Conservation (phyloP, 257 asterid species). For the Fraxinus pennsylvanica region DNA sequence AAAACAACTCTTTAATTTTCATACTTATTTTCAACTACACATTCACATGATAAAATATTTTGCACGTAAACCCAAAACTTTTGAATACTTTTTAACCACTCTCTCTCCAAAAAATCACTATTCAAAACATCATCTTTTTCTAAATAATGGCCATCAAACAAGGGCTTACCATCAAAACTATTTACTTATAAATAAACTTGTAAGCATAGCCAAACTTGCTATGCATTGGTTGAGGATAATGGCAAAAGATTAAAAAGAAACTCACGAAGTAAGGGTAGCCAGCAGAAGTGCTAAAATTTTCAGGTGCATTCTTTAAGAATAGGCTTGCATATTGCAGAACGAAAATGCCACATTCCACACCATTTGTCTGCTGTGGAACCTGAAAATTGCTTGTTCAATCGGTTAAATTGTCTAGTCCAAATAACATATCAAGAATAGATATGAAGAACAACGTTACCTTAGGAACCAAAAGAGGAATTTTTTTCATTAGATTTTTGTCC, state of each 20-base stretch:
- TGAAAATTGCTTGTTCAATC: slow-evolving; percentile 25
- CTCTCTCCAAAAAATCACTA: too few relatives aligned
- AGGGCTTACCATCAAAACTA: too few relatives aligned
- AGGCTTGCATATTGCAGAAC: slow-evolving; percentile 50
- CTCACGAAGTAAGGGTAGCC: slow-evolving; percentile 78
- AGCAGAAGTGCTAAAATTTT: slow-evolving; percentile 38
- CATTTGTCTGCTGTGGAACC: slow-evolving; percentile 74
- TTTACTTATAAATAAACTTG: too few relatives aligned
- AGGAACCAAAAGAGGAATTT: slow-evolving; percentile 57
- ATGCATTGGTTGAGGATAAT: neutral
- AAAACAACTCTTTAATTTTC: too few relatives aligned
- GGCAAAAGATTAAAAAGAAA: slow-evolving; percentile 9
- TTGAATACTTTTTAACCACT: too few relatives aligned
- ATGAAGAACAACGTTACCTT: slow-evolving; percentile 41
- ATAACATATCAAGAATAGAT: slow-evolving; percentile 1
- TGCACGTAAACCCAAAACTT: too few relatives aligned
- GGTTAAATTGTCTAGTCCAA: slow-evolving; percentile 18
- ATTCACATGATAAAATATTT: too few relatives aligned
- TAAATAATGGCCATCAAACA: too few relatives aligned
- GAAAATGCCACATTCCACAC: slow-evolving; percentile 55
- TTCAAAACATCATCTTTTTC: too few relatives aligned
- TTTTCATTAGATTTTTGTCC: slow-evolving; percentile 28
- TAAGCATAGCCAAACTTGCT: too few relatives aligned
- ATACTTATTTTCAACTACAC: too few relatives aligned
- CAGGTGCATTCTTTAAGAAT: slow-evolving; percentile 57